These are phyloP conservation scores for Umbilicus rupestris DNA, from an alignment of 164 flowering plant genomes.

Conservation along the genomic window DNA sequence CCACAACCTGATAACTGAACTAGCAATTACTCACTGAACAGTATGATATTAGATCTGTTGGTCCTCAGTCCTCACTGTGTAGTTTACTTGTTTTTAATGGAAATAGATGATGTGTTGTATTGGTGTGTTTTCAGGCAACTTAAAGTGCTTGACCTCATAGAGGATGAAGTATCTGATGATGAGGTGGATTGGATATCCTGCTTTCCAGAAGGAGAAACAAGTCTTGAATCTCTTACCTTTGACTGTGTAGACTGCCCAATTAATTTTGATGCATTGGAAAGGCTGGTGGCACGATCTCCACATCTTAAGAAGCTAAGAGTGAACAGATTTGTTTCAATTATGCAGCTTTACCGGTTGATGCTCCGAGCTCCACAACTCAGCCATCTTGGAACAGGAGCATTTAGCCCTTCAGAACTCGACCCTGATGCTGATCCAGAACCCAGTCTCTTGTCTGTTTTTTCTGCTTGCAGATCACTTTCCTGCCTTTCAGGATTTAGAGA, in stretches of 20 bases:
- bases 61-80: neutral
- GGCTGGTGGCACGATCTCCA: constrained; percentile 65
- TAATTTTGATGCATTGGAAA: constrained; percentile 55
- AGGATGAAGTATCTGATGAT: constrained; percentile 56
- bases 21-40: too few relatives aligned
- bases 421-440: constrained; percentile 39
- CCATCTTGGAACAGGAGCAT: constrained; percentile 83
- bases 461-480: constrained; percentile 49
- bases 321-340: constrained; percentile 46
- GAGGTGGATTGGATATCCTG: constrained; percentile 80
- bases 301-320: constrained; percentile 54
- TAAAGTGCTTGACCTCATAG: constrained; percentile 70
- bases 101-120: neutral
- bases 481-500: constrained; percentile 86
- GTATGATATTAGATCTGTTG: neutral
- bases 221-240: constrained; percentile 61
- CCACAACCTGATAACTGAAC: too few relatives aligned
- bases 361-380: constrained; percentile 73
- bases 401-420: constrained; percentile 29
- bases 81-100: neutral
- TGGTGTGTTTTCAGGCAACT: constrained; percentile 40
- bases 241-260: constrained; percentile 66
- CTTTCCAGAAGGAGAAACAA: constrained; percentile 59
- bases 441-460: constrained; percentile 49
- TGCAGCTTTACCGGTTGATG: constrained; percentile 54